Percentiles rank a stretch among this genome's conserved stretches.
Evolutionary conservation across 495 filamentous ascomycete genomes (phyloP).

Genomic region (Aspergillus heteromorphus): DNA sequence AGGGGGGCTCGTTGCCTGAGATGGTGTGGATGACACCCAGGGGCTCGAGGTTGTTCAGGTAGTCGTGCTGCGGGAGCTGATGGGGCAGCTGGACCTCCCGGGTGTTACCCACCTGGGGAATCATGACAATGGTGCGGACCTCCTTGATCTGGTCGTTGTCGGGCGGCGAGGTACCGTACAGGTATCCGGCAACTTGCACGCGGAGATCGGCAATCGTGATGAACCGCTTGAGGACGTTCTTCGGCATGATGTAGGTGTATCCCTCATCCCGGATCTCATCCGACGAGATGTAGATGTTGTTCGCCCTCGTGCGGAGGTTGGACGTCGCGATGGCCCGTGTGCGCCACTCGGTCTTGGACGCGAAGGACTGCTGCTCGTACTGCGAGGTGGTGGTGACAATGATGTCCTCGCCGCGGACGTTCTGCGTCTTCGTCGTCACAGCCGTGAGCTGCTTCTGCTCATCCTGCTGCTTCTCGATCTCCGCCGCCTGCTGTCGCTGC

Average conservation of each 20-base stretch:
- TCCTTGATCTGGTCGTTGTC: slow-evolving; percentile 98
- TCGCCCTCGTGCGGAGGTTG: slow-evolving; percentile 88
- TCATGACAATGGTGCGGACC: slow-evolving; percentile 91
- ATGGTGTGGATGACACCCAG: slow-evolving; percentile 94
- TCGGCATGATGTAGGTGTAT: slow-evolving; percentile 95
- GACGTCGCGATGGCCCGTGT: slow-evolving; percentile 94
- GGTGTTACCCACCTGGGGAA: slow-evolving; percentile 92
- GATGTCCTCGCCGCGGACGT: slow-evolving; percentile 95
- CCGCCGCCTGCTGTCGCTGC: slow-evolving; percentile 97
- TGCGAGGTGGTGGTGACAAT: slow-evolving; percentile 97
- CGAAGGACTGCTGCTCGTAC: slow-evolving; percentile 95
- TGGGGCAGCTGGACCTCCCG: slow-evolving; percentile 88
- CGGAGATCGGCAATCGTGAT: slow-evolving; percentile 97
- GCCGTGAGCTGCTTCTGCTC: slow-evolving; percentile 95
- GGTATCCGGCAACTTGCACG: slow-evolving; percentile 90
- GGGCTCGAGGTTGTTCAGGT: slow-evolving; percentile 81
- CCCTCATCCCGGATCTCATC: slow-evolving; percentile 81
- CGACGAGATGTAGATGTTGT: slow-evolving; percentile 98
- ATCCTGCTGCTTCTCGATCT: slow-evolving; percentile 98
- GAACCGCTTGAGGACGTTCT: slow-evolving; percentile 98
- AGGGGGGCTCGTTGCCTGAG: slow-evolving; percentile 87
- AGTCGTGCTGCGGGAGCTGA: slow-evolving; percentile 89
- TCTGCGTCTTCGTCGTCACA: slow-evolving; percentile 97
- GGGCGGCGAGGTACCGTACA: slow-evolving; percentile 87
- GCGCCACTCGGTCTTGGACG: slow-evolving; percentile 98